Base-by-base conservation (phyloP, 495 filamentous ascomycete genomes). In the Neurospora sp. region DNA sequence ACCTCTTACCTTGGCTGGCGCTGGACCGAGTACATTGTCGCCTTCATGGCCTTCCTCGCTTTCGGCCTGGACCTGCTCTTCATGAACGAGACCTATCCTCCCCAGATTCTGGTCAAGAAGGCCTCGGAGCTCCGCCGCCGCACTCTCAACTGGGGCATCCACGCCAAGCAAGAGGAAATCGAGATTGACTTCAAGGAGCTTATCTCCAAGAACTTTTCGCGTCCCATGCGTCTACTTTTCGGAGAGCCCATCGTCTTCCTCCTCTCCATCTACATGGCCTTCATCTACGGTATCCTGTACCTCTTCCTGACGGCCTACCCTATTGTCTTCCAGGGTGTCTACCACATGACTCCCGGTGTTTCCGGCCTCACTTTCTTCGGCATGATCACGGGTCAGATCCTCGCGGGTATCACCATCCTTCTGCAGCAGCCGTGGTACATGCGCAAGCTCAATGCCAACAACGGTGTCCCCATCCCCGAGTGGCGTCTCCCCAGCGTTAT, bases 161-260 rank as follows among this genome's bases (percentile, higher is more conserved):
- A 97, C 82, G 92, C 94, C 68, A 96, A 94, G 78, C 92, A 97
- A 80, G 94, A 97, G 78, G 93, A 97, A 83, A 94, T 96, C 74
- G 93, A 96, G 79, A 86, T 98, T 71, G 91, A 96, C 81, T 85
- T 96, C 75, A 80, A 85, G 39, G 92, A 96, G 81, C 84, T 97
- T 14, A 48, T 97, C 48, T 88, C 85, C 74, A 95, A 95, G 87
- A 96, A 97, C 81, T 94, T 96, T 80, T 87, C 84, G 73, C 89
- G 94, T 42, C 94, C 94, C 0, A 81, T 97, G 76, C 87, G 91
- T 70, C 89, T 97, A 71, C 87, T 97, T 11, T 86, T 96, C 76
- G 87, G 85, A 48, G 94, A 97, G 79, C 94, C 93, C 10, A 94
- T 97, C 68, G 89, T 97, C 37, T 82, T 91, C 0, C 76, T 91